Evolutionary conservation across 768 basidiomycete species (phyloP), one percentile per base, ranked within the genome.

Genomic region (Tulasnella sp.): DNA sequence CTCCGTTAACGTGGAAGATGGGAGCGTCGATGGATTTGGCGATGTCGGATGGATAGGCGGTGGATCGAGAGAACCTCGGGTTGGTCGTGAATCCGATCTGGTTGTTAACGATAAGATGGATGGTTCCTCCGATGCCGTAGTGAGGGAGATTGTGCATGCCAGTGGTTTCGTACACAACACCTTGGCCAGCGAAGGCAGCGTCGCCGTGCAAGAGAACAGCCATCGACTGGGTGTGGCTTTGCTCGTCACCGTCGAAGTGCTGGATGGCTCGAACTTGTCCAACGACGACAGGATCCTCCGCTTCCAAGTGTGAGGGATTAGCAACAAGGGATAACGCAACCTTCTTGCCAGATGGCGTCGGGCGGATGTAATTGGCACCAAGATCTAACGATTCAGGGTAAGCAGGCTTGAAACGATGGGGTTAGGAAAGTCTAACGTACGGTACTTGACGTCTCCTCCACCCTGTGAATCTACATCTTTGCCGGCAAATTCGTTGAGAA

Each of bases 41-140:
- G 82, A 99, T 94, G 84, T 99, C 98, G 77, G 97, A 98, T 18
- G 94, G 94, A 87, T 99, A 99, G 74, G 98, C 94, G 4, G 98
- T 99, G 24, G 97, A 99, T 79, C 98, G 96, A 71, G 97, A 88
- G 87, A 99, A 98, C 79, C 97, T 92, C 71, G 98, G 98, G 84
- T 99, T 97, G 44, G 98, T 99, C 75, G 98, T 99, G 88, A 99
- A 99, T 80, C 97, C 97, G 80, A 99, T 97, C 85, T 99, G 97
- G 87, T 99, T 99, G 89, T 99, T 99, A 82, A 99, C 96, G 82
- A 99, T 97, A 79, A 99, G 88, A 84, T 99, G 98, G 82, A 99
- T 95, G 73, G 98, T 99, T 79, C 98, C 98, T 79, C 98, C 98
- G 19, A 96, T 98, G 42, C 97, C 96, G 85, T 99, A 99, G 86